Base-by-base conservation (phyloP, 192 early-diverging fungal species). In the Dissophora ornata region DNA sequence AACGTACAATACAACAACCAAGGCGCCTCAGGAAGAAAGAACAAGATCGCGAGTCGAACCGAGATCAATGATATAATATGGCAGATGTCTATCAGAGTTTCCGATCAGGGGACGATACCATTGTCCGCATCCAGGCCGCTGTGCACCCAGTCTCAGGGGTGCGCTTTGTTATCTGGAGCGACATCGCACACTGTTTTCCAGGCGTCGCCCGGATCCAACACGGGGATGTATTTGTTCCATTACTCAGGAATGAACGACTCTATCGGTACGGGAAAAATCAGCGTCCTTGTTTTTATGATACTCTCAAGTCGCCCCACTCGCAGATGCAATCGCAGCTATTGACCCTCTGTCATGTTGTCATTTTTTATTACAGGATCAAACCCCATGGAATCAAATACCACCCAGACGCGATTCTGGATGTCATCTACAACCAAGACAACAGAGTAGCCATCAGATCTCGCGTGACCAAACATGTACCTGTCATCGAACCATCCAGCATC, bases 301-400 rank as follows among this genome's bases (percentile, higher is more conserved):
- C n/a, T n/a, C n/a, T n/a, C n/a, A n/a, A n/a, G n/a, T n/a, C n/a
- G n/a, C n/a, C n/a, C n/a, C 36, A 38, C 36, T 6, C 36, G 36
- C 36, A 38, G 36, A 13, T 38, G 36, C 7, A 38, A 38, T 9
- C 36, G 36, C 36, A 38, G 36, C 36, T 6, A 38, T 13, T 38
- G n/a, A n/a, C n/a, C n/a, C n/a, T n/a, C n/a, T n/a, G n/a, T n/a
- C n/a, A n/a, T n/a, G n/a, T n/a, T n/a, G n/a, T n/a, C n/a, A 9
- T 19, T 49, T 18, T 41, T 21, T 32, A 19, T 36, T 6, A 0
- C 42, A 74, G 71, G 19, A 30, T 74, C 13, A 50, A 47, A 15
- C 71, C 71, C 1, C 62, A 64, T 38, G 71, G 71, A 32, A 66
- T 74, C n/a, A 65, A 54, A 22, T 64, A 74, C 18, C 62, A 65